Evolutionary conservation across 129 eudicot species (phyloP), one percentile per base, ranked within the genome.

Genomic region (Escallonia herrerae): DNA sequence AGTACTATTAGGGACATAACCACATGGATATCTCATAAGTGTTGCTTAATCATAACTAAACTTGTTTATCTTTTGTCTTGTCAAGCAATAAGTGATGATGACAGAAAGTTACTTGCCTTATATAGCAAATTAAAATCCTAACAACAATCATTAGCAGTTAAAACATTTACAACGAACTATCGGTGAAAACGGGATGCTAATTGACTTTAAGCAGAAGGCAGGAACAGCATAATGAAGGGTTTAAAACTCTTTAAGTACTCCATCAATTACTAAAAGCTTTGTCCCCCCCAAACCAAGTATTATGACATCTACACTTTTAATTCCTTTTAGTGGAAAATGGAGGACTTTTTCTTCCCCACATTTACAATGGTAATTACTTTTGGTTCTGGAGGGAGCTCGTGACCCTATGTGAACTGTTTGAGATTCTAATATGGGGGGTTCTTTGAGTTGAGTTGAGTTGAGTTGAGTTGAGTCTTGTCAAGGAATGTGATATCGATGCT

Each of bases 1-100:
- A 46, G 10, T 46, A 46, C 50, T 46, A 46, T 46, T 46, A 46
- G 50, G 50, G 10, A 46, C 50, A 46, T 46, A 49, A 49, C 11
- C 54, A 49, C 54, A 84, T 84, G 91, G 71, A 81, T 63, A 77
- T 69, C 77, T 77, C 70, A 67, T 71, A 74, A 84, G 81, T 77
- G 71, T 68, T 67, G 38, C 79, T 77, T 77, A 78, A 84, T 84
- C 79, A 78, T 52, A 77, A 69, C 66, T 79, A 66, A 83, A 66
- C 67, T 80, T 68, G 70, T 58, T 77, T 70, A 80, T 58, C 76
- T 69, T 77, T 67, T 80, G 90, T 84, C 90, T 48, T 74, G 66
- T 84, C 90, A 73, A 67, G 33, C 61, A 44, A 62, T 69, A 48
- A 59, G 62, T 71, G 56, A 76, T 78, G 72, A 80, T 71, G 64